Evolutionary conservation across 225 moss, liverwort and hornwort genomes (phyloP).

Genomic region (Neckera pumila): DNA sequence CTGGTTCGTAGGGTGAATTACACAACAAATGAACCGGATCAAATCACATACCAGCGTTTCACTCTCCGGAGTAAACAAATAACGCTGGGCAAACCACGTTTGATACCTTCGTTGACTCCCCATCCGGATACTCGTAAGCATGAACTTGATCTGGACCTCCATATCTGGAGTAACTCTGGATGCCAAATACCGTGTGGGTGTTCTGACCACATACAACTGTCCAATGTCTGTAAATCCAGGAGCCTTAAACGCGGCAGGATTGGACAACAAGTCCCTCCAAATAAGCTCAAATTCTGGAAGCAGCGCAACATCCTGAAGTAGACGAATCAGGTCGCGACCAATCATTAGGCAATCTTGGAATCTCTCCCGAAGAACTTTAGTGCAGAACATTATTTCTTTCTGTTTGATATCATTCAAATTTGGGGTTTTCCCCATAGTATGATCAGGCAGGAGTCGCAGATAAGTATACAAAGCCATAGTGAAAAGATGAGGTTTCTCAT

Average conservation of each 20-base stretch:
- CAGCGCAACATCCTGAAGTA: constrained; percentile 91
- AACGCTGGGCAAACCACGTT: constrained; percentile 97
- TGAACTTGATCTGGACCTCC: constrained; percentile 91
- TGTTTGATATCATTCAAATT: constrained; percentile 64
- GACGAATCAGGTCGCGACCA: constrained; percentile 83
- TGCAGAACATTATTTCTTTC: constrained; percentile 81
- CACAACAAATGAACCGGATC: constrained; percentile 91
- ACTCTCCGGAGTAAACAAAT: constrained; percentile 76
- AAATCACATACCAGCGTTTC: constrained; percentile 95
- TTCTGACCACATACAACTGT: constrained; percentile 75
- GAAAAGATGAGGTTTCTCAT: constrained; percentile 56
- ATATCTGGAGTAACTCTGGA: constrained; percentile 95
- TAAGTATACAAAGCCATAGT: constrained; percentile 94
- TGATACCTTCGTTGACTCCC: constrained; percentile 92
- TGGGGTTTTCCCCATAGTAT: constrained; percentile 58
- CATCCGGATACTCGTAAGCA: constrained; percentile 94
- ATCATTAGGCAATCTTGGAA: constrained; percentile 94
- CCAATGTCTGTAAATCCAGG: constrained; percentile 84
- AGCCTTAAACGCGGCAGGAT: constrained; percentile 71
- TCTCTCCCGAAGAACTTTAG: constrained; percentile 70
- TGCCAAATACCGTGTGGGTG: constrained; percentile 80
- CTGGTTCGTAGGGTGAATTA: constrained; percentile 93
- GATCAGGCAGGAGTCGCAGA: constrained; percentile 83
- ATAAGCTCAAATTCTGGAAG: constrained; percentile 85
- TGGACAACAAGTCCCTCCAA: constrained; percentile 84